Evolutionary conservation across 345 rosid species (phyloP).

Genomic region (Physaria fendleri): DNA sequence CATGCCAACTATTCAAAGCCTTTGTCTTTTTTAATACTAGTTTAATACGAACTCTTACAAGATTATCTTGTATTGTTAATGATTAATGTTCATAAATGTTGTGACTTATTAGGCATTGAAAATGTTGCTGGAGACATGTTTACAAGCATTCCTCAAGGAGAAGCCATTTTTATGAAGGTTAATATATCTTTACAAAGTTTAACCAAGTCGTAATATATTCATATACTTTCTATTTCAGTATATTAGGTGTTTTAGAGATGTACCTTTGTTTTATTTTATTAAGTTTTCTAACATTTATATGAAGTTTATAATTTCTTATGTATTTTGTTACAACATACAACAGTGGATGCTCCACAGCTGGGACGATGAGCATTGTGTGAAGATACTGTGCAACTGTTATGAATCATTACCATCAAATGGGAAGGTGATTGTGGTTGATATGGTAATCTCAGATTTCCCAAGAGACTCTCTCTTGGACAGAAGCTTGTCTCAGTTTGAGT

Average conservation of each 20-base stretch:
- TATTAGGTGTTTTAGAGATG: too few relatives aligned
- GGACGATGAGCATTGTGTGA: slow-evolving; percentile 35
- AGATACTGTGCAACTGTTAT: slow-evolving; percentile 43
- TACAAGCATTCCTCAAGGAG: slow-evolving; percentile 44
- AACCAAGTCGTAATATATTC: background rate
- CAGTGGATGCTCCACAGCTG: slow-evolving; percentile 46
- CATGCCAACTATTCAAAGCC: too few relatives aligned
- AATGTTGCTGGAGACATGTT: slow-evolving; percentile 45
- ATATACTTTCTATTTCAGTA: too few relatives aligned
- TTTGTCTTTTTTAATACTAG: too few relatives aligned
- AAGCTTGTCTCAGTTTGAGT: slow-evolving; percentile 36
- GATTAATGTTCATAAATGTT: background rate
- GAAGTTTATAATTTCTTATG: too few relatives aligned
- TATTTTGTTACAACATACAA: slow-evolving; percentile 4
- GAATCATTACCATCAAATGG: slow-evolving; percentile 35
- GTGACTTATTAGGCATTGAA: slow-evolving; percentile 28
- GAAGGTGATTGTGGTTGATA: slow-evolving; percentile 41
- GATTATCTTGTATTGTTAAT: background rate
- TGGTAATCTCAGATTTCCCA: slow-evolving; percentile 37
- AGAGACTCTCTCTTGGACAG: slow-evolving; percentile 17
- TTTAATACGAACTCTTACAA: background rate
- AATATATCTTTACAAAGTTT: background rate
- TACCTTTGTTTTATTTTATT: too few relatives aligned
- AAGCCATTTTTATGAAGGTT: slow-evolving; percentile 72
- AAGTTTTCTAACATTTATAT: too few relatives aligned